Evolutionary conservation across 495 filamentous ascomycete genomes (phyloP).

Genomic region (Aspergillus ostianus): DNA sequence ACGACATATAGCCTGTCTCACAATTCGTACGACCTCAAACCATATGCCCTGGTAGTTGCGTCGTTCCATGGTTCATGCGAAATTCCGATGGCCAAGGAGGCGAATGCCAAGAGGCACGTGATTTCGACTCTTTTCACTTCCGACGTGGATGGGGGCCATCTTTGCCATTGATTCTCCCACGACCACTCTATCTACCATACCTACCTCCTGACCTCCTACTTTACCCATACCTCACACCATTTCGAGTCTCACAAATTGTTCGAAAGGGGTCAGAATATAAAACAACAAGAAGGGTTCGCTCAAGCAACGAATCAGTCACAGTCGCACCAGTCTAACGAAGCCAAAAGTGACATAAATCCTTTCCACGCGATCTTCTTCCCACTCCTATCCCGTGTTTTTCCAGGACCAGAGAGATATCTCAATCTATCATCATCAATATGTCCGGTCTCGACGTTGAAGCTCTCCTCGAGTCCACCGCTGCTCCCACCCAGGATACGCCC

Average conservation of each 20-base stretch:
- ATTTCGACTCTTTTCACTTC: constrained; percentile 1
- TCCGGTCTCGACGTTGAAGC: constrained; percentile 92
- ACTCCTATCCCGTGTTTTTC: constrained; percentile 21
- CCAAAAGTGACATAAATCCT: constrained; percentile 46
- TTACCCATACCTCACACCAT: background rate
- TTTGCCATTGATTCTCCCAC: background rate
- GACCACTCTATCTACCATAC: background rate
- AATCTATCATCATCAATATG: constrained; percentile 53
- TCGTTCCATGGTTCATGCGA: background rate
- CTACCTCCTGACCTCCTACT: background rate
- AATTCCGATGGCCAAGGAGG: background rate
- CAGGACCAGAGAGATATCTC: constrained; percentile 17
- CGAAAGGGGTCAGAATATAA: constrained; percentile 12
- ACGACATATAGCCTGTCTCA: too few relatives aligned
- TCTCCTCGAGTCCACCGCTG: constrained; percentile 86
- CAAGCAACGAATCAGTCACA: constrained; percentile 25
- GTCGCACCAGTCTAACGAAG: constrained; percentile 41
- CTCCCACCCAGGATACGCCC: constrained; percentile 51
- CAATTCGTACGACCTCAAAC: background rate
- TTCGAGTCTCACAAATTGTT: constrained; percentile 3
- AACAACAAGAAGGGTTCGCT: constrained; percentile 43
- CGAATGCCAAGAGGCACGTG: constrained; percentile 8
- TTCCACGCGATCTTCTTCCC: constrained; percentile 25
- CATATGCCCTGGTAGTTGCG: background rate
- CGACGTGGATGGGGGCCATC: background rate